Evolutionary conservation across 371 early-diverging fungal genomes (phyloP).

Genomic region (Encephalitozoon cuniculi): DNA sequence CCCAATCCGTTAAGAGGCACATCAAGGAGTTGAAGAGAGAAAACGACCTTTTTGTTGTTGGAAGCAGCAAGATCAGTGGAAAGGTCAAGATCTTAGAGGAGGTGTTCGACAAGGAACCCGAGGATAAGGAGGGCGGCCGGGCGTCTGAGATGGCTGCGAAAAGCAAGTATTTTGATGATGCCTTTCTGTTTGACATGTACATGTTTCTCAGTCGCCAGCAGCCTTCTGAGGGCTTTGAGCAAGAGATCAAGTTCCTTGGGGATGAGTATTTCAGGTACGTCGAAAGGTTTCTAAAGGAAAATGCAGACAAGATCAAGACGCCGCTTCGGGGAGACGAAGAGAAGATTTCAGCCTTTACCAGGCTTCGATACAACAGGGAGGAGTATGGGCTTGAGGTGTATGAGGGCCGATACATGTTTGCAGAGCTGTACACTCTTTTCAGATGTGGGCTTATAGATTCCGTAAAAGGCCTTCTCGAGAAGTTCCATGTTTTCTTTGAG

Average conservation of each 20-base stretch:
- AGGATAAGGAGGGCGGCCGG: slow-evolving; percentile 3
- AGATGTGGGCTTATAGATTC: slow-evolving; percentile 40
- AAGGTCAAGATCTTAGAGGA: slow-evolving; percentile 19
- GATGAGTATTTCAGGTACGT: slow-evolving; percentile 42
- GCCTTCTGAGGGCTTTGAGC: slow-evolving; percentile 22
- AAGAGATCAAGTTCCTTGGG: slow-evolving; percentile 32
- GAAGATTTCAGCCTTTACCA: slow-evolving; percentile 37
- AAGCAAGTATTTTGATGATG: slow-evolving; percentile 32
- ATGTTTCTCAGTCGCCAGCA: slow-evolving; percentile 9
- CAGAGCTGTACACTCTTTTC: slow-evolving; percentile 46
- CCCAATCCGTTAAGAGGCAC: slow-evolving; percentile 1
- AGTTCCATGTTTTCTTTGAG: slow-evolving; percentile 39
- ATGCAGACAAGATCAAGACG: background rate
- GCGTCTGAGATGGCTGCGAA: background rate
- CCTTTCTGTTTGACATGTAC: slow-evolving; percentile 44
- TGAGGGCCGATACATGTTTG: slow-evolving; percentile 54
- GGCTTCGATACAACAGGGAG: slow-evolving; percentile 40
- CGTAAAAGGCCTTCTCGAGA: slow-evolving; percentile 20
- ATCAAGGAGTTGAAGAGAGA: slow-evolving; percentile 28
- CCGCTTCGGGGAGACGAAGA: slow-evolving; percentile 6
- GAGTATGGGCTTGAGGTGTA: slow-evolving; percentile 48
- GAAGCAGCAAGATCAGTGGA: background rate
- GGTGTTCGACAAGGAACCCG: slow-evolving; percentile 5
- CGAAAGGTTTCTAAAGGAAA: slow-evolving; percentile 37
- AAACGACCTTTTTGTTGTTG: slow-evolving; percentile 16